Percentiles rank a stretch among this genome's conserved stretches.
Evolutionary conservation across 2,329 filamentous ascomycete genomes (phyloP).

Genomic region (Magnaporthiopsis poae): DNA sequence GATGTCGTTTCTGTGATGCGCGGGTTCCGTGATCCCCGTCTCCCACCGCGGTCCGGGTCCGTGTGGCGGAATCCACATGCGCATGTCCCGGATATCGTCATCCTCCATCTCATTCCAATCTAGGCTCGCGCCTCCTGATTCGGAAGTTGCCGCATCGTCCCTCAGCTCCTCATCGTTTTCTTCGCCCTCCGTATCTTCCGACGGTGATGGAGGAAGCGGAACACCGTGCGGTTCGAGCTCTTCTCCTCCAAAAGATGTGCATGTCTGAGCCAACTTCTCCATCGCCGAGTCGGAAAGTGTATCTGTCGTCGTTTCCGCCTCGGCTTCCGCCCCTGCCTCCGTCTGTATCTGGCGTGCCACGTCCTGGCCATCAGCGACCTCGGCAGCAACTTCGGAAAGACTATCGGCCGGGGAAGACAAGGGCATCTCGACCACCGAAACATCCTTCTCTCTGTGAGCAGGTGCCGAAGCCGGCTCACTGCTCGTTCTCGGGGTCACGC

Average conservation of each 20-base stretch:
- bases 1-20: conserved; percentile 6
- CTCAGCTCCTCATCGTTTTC: background rate
- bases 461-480: background rate
- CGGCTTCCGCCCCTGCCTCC: too few species aligned
- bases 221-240: background rate
- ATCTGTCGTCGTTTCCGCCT: background rate
- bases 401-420: background rate
- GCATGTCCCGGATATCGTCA: background rate
- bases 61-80: background rate
- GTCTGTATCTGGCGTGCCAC: background rate
- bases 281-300: background rate
- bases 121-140: background rate
- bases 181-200: background rate
- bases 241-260: background rate
- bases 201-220: background rate
- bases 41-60: background rate
- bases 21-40: conserved; percentile 16
- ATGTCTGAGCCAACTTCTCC: background rate
- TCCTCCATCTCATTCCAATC: background rate
- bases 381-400: background rate
- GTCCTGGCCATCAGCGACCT: background rate
- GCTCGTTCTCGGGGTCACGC: conserved; percentile 5
- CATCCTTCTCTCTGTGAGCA: background rate
- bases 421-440: background rate
- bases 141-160: background rate